Percentiles rank a stretch among this genome's conserved stretches.
These are phyloP conservation scores for Byssothecium circinans DNA, from an alignment of 2,329 filamentous ascomycete genomes.

Conservation along the genomic window DNA sequence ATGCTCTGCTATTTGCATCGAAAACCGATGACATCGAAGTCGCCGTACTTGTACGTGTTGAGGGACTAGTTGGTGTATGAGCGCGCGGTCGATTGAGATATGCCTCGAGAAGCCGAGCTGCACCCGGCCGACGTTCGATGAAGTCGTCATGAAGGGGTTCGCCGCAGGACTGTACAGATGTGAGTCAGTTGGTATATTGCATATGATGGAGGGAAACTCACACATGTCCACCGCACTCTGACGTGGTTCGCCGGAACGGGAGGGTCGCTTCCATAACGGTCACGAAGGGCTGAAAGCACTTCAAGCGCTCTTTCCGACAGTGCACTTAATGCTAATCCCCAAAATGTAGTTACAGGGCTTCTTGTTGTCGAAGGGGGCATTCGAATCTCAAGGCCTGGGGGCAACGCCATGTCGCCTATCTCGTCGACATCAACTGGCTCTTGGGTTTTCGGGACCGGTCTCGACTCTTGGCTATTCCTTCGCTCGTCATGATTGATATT, in stretches of 20 bases:
- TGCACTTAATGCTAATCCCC: constrained; percentile 24
- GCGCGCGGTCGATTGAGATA: constrained; percentile 40
- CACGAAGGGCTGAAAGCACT: constrained; percentile 21
- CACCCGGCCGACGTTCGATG: constrained; percentile 40
- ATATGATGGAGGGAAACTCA: constrained; percentile 12
- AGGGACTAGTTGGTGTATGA: constrained; percentile 25
- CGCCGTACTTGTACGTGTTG: constrained; percentile 25
- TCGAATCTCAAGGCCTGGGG: constrained; percentile 25
- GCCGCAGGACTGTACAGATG: constrained; percentile 30
- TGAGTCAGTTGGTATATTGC: neutral
- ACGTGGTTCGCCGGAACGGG: constrained; percentile 31
- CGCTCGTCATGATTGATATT: neutral
- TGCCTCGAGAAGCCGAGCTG: constrained; percentile 43
- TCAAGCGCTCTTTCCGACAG: constrained; percentile 23
- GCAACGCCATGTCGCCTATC: constrained; percentile 25
- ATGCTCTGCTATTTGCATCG: constrained; percentile 27
- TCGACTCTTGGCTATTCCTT: neutral
- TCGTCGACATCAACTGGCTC: constrained; percentile 13
- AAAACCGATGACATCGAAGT: constrained; percentile 34
- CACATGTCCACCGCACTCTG: constrained; percentile 43
- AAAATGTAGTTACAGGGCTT: constrained; percentile 20
- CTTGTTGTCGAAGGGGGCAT: constrained; percentile 9
- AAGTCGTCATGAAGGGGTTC: constrained; percentile 44
- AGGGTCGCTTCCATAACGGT: constrained; percentile 34
- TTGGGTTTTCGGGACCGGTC: constrained; percentile 16